A percentile compares a stretch with the other conserved stretches of the same genome.
Evolutionary conservation across 2,329 filamentous ascomycete species (phyloP).

Genomic region (Alternaria sp.): DNA sequence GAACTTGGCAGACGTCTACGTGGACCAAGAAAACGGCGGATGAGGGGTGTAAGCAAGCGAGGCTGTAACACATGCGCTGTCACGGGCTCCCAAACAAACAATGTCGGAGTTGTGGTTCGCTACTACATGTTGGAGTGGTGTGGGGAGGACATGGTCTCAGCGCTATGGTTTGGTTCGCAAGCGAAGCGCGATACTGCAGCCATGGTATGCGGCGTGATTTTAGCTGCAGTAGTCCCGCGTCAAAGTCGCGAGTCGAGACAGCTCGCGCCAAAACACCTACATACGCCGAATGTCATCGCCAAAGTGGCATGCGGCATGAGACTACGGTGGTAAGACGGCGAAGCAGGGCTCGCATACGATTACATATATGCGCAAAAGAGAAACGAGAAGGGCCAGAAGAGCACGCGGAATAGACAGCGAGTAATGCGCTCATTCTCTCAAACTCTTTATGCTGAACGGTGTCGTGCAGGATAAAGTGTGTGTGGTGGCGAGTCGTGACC

Average conservation of each 20-base stretch:
- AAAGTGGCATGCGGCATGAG: neutral
- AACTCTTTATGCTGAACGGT: neutral
- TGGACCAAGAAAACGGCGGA: conserved; percentile 34
- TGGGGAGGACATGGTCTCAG: conserved; percentile 4
- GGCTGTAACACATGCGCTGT: conserved; percentile 9
- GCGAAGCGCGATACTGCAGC: conserved; percentile 10
- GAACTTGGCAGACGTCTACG: conserved; percentile 61
- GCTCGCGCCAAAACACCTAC: conserved; percentile 4
- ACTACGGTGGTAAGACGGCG: neutral
- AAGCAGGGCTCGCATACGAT: neutral
- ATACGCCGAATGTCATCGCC: neutral
- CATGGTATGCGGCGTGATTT: conserved; percentile 5
- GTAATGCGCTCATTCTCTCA: conserved; percentile 5
- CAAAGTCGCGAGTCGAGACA: conserved; percentile 5
- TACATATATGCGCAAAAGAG: neutral
- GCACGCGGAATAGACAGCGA: neutral
- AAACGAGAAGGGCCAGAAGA: neutral
- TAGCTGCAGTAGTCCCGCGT: conserved; percentile 19
- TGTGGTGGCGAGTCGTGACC: conserved; percentile 7
- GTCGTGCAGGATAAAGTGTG: conserved; percentile 1
- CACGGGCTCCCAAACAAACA: conserved; percentile 9
- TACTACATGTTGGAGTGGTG: neutral
- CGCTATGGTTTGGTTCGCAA: conserved; percentile 10
- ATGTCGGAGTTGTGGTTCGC: conserved; percentile 7
- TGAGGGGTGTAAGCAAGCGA: conserved; percentile 13